phyloP scores from a whole-genome alignment of 345 rosid genomes.

The Conringia planisiliqua region DNA sequence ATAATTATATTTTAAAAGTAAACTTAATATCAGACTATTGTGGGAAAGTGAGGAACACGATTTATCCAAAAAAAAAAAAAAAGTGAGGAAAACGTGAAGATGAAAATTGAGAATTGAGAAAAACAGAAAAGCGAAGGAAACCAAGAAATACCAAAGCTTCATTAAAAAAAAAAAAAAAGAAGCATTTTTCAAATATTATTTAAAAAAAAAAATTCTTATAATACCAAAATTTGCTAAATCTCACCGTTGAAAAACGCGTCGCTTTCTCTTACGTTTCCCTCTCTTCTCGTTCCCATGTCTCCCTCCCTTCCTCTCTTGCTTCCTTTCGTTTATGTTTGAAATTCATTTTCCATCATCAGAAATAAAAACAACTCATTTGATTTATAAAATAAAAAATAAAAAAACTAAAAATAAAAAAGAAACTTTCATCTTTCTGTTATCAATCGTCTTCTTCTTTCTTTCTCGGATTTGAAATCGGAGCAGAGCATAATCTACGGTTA shows the following conservation, averaged over 20 bases:
- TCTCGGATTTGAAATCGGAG: neutral
- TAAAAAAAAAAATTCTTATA: neutral
- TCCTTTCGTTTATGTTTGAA: conserved; percentile 6
- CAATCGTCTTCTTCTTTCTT: neutral
- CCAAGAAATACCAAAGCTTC: too few species aligned
- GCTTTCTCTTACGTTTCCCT: conserved; percentile 25
- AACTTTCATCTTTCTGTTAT: neutral
- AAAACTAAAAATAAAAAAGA: neutral
- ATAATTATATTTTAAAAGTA: too few species aligned
- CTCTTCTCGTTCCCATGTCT: conserved; percentile 33
- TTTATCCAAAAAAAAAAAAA: too few species aligned
- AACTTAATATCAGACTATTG: too few species aligned
- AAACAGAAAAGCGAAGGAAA: too few species aligned
- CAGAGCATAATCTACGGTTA: neutral
- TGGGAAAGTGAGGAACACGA: too few species aligned
- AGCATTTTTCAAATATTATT: neutral
- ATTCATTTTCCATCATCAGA: neutral
- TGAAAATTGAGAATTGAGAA: too few species aligned
- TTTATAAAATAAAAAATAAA: neutral
- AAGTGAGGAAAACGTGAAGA: too few species aligned
- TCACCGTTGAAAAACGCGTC: conserved; percentile 30
- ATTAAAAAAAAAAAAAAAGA: too few species aligned
- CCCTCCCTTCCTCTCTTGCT: conserved; percentile 26
- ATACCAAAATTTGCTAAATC: neutral
- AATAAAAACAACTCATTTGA: neutral